Evolutionary conservation across 2,329 filamentous ascomycete genomes (phyloP).

Genomic region (Botryotinia globosa): DNA sequence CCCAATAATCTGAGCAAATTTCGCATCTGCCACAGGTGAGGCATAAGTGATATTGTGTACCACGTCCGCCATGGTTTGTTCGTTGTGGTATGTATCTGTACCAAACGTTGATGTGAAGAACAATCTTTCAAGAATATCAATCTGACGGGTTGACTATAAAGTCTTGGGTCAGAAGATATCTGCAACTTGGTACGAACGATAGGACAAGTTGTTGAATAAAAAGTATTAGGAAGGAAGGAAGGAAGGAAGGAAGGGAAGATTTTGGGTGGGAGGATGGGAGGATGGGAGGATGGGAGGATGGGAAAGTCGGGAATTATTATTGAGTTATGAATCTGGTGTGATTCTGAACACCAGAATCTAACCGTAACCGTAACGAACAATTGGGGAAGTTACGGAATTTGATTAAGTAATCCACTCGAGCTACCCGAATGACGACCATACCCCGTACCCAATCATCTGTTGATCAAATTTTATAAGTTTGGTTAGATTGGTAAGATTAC

Average conservation of each 20-base stretch:
- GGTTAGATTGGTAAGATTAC: background rate
- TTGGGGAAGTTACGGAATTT: background rate
- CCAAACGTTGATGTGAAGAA: background rate
- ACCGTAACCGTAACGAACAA: background rate
- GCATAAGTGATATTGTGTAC: conserved; percentile 36
- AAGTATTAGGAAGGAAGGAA: background rate
- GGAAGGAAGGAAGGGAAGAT: background rate
- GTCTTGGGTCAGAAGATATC: background rate
- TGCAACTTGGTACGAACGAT: background rate
- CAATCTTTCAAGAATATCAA: background rate
- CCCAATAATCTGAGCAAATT: conserved; percentile 31
- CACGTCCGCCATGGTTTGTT: conserved; percentile 15
- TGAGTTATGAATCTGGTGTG: background rate
- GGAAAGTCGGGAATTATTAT: conserved; percentile 2
- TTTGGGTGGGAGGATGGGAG: background rate
- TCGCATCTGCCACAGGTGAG: conserved; percentile 37
- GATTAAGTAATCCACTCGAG: background rate
- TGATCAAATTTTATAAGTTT: background rate
- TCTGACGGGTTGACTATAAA: background rate
- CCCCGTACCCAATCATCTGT: background rate
- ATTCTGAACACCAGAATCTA: background rate
- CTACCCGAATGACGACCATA: background rate
- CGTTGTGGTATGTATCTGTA: background rate
- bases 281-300: background rate
- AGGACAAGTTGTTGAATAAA: background rate